phyloP scores from a whole-genome alignment of 192 early-diverging fungal species.

The Entomortierella beljakovae region DNA sequence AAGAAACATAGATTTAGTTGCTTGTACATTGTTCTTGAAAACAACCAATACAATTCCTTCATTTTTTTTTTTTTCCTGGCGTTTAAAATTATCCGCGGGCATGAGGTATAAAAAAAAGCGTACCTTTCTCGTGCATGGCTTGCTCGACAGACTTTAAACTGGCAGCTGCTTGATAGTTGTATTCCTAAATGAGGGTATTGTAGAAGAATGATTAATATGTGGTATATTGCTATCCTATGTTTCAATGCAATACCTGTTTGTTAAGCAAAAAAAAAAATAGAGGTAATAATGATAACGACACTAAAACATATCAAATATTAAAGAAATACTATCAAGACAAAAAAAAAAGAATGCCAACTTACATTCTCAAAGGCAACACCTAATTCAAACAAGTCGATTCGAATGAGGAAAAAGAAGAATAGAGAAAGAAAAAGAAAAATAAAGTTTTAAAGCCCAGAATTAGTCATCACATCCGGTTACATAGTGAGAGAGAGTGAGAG shows the following conservation, averaged over 20 bases:
- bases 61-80: background rate
- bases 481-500: too few species aligned
- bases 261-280: slow-evolving; percentile 3
- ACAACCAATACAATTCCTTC: background rate
- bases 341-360: too few species aligned
- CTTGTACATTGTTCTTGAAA: too few species aligned
- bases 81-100: background rate
- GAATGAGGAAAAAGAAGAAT: background rate
- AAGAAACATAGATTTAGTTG: background rate
- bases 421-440: background rate
- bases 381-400: slow-evolving; percentile 24
- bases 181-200: slow-evolving; percentile 14
- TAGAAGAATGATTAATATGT: background rate
- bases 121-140: slow-evolving; percentile 54
- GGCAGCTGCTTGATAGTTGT: slow-evolving; percentile 49
- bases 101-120: background rate
- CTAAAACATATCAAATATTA: too few species aligned
- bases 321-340: too few species aligned
- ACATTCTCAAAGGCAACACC: slow-evolving; percentile 69
- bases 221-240: background rate
- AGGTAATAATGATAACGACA: background rate
- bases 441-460: background rate
- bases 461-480: background rate
- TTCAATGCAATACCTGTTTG: background rate
- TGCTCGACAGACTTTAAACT: slow-evolving; percentile 51